These are phyloP conservation scores for Boeremia exigua DNA, from an alignment of 2,329 filamentous ascomycete genomes.

Conservation along the genomic window DNA sequence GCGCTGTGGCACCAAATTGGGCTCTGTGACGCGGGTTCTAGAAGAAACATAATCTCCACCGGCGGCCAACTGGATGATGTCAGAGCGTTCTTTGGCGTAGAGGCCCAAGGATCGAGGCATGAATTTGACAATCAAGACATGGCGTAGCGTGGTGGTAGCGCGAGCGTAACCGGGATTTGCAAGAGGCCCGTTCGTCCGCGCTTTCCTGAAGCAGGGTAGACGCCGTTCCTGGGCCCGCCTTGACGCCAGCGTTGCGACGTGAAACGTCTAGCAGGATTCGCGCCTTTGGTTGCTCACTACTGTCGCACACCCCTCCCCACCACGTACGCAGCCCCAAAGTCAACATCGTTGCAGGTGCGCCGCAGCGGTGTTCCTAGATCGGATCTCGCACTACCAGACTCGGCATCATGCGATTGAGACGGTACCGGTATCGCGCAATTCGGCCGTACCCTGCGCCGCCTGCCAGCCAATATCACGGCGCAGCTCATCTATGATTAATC, in stretches of 20 bases:
- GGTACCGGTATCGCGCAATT: conserved; percentile 1
- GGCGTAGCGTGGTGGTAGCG: neutral
- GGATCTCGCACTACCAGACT: neutral
- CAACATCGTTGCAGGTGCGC: neutral
- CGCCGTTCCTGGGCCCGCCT: conserved; percentile 8
- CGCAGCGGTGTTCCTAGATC: conserved; percentile 10
- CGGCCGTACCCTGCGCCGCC: neutral
- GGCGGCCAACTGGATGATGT: conserved; percentile 2
- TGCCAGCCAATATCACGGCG: conserved; percentile 2
- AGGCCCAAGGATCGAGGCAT: conserved; percentile 5
- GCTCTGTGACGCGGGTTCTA: conserved; percentile 1
- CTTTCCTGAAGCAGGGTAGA: conserved; percentile 4
- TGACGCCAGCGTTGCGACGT: conserved; percentile 3
- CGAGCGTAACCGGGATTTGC: neutral
- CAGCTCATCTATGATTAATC: conserved; percentile 2
- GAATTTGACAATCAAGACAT: conserved; percentile 8
- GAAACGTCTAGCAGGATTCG: conserved; percentile 8
- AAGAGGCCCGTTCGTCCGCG: neutral
- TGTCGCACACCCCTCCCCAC: conserved; percentile 1
- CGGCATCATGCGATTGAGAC: conserved; percentile 6
- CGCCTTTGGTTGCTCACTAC: conserved; percentile 3
- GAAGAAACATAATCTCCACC: conserved; percentile 11
- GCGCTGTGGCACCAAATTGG: neutral
- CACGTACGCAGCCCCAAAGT: conserved; percentile 3
- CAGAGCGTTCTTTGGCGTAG: conserved; percentile 1